A percentile compares a stretch with the other conserved stretches of the same genome.
phyloP scores from a whole-genome alignment of 73 alveolate species.

The Stentor roeselii region DNA sequence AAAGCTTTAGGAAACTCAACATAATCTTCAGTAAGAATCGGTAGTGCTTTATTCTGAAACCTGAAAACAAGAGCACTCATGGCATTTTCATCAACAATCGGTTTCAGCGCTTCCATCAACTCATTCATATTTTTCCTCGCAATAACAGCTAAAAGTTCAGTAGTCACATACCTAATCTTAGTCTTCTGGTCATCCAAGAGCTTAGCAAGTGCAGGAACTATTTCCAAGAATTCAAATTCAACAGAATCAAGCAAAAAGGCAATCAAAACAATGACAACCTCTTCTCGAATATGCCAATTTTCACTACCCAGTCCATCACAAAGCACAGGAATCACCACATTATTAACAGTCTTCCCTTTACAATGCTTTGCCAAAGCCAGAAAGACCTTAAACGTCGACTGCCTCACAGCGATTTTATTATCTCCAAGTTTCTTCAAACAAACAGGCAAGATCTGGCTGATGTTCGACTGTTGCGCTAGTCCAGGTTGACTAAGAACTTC shows the following conservation, averaged over 20 bases:
- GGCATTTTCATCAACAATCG: slow-evolving; percentile 6
- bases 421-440: slow-evolving; percentile 23
- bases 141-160: slow-evolving; percentile 24
- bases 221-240: slow-evolving; percentile 8
- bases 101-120: not conserved
- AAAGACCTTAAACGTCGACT: slow-evolving; percentile 22
- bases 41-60: not conserved
- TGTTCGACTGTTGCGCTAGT: slow-evolving; percentile 2
- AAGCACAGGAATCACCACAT: not conserved
- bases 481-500: slow-evolving; percentile 14
- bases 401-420: slow-evolving; percentile 28
- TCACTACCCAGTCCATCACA: slow-evolving; percentile 6
- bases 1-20: slow-evolving; percentile 18
- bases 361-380: not conserved
- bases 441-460: slow-evolving; percentile 9
- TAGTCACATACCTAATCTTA: slow-evolving; percentile 4
- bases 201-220: not conserved
- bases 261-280: not conserved
- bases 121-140: not conserved
- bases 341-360: not conserved
- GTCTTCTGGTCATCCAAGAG: slow-evolving; percentile 32
- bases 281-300: slow-evolving; percentile 24
- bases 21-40: slow-evolving; percentile 4
- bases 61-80: not conserved
- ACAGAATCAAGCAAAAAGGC: not conserved